Percentiles rank a stretch among this genome's conserved stretches.
These are phyloP conservation scores for Trichoderma guizhouense DNA, from an alignment of 2,329 filamentous ascomycete genomes.

Conservation along the genomic window DNA sequence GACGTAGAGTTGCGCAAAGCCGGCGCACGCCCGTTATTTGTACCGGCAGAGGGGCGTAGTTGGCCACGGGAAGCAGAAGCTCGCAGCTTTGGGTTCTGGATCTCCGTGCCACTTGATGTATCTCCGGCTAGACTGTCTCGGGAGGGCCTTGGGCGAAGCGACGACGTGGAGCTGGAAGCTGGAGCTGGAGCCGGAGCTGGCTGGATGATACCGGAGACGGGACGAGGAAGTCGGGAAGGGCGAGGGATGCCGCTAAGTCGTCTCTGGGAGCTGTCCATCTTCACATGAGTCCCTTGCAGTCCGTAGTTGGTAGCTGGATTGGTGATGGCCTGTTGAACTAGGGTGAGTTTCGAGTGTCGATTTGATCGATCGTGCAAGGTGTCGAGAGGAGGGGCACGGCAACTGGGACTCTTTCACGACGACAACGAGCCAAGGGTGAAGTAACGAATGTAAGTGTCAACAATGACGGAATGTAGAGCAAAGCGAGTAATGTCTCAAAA, in stretches of 20 bases:
- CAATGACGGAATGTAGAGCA: slow-evolving; percentile 10
- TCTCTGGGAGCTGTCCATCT: slow-evolving; percentile 37
- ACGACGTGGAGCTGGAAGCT: slow-evolving; percentile 24
- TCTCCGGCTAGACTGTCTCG: slow-evolving; percentile 27
- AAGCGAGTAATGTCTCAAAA: background rate
- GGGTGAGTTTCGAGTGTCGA: slow-evolving; percentile 16
- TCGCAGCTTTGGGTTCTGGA: slow-evolving; percentile 42
- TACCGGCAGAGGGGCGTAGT: slow-evolving; percentile 29
- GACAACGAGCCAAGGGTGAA: background rate
- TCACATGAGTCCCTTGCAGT: background rate
- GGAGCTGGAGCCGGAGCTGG: slow-evolving; percentile 22
- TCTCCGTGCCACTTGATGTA: slow-evolving; percentile 26
- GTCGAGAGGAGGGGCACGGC: background rate
- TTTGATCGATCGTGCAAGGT: slow-evolving; percentile 3
- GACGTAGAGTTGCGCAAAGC: slow-evolving; percentile 21
- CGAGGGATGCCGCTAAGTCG: slow-evolving; percentile 37
- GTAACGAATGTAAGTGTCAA: slow-evolving; percentile 8
- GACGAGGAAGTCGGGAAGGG: slow-evolving; percentile 37
- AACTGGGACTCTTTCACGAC: background rate
- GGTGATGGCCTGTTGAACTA: background rate
- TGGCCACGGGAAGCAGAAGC: slow-evolving; percentile 40
- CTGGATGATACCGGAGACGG: slow-evolving; percentile 33
- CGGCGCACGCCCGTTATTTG: slow-evolving; percentile 21
- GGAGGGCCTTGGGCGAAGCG: slow-evolving; percentile 31
- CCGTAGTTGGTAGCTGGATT: background rate